phyloP scores from a whole-genome alignment of 1,284 basidiomycete genomes.

The Ustilago nuda region DNA sequence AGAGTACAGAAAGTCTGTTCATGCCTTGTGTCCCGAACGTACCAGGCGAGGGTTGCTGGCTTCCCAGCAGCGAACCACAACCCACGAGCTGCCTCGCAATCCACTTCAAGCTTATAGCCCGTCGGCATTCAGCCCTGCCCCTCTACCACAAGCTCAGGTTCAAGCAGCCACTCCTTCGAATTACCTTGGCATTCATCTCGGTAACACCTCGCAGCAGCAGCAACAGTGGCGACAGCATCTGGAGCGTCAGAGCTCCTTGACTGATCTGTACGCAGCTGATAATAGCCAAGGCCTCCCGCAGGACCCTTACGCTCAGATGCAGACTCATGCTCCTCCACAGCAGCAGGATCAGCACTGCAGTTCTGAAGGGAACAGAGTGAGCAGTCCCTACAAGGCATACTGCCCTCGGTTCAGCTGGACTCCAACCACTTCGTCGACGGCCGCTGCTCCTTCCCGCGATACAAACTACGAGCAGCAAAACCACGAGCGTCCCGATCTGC shows the following conservation, averaged over 20 bases:
- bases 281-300: not conserved
- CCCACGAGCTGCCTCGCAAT: conserved; percentile 23
- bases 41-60: conserved; percentile 12
- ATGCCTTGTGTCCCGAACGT: conserved; percentile 35
- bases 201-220: not conserved
- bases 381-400: conserved; percentile 24
- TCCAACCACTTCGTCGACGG: not conserved
- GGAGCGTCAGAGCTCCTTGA: not conserved
- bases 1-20: conserved; percentile 36
- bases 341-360: conserved; percentile 9
- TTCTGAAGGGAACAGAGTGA: not conserved
- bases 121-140: not conserved
- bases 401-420: conserved; percentile 14
- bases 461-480: not conserved
- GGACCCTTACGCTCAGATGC: conserved; percentile 6
- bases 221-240: conserved; percentile 19
- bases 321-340: not conserved
- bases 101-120: conserved; percentile 17
- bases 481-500: conserved; percentile 1
- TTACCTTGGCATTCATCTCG: conserved; percentile 27
- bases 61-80: conserved; percentile 10
- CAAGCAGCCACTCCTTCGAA: conserved; percentile 5
- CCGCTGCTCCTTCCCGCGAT: not conserved
- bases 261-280: conserved; percentile 5
- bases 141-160: not conserved